Conservation (phyloP, 2,329 filamentous ascomycete genomes). For the Pseudogymnoascus sp. region DNA sequence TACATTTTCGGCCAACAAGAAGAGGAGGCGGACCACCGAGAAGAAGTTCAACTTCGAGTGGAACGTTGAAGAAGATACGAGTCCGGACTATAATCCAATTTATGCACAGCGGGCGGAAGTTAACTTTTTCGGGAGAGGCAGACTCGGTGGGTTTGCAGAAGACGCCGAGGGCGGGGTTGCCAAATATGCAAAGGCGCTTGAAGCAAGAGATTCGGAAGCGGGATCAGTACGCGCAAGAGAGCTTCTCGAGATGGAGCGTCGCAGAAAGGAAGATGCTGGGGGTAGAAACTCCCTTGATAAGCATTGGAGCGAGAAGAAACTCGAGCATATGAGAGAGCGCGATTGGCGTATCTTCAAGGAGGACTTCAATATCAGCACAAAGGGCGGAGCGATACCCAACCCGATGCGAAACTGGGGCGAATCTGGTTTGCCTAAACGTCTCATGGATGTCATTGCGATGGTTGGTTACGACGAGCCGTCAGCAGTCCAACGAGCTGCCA, state of each 20-base stretch:
- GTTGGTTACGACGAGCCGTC: conserved; percentile 91
- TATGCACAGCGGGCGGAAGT: conserved; percentile 62
- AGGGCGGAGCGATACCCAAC: conserved; percentile 84
- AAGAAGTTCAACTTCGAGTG: conserved; percentile 99
- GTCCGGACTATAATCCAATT: conserved; percentile 70
- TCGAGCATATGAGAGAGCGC: conserved; percentile 90
- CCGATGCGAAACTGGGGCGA: conserved; percentile 94
- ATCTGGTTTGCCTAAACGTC: conserved; percentile 65
- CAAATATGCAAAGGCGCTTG: conserved; percentile 60
- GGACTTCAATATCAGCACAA: conserved; percentile 93
- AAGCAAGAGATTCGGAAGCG: conserved; percentile 66
- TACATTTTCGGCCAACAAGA: conserved; percentile 92
- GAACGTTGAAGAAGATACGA: conserved; percentile 92
- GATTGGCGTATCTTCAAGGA: conserved; percentile 99
- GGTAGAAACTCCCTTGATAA: conserved; percentile 72
- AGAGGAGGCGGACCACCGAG: conserved; percentile 82
- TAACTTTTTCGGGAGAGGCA: conserved; percentile 62
- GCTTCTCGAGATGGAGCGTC: conserved; percentile 77
- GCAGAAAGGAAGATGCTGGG: conserved; percentile 63
- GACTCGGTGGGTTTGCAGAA: conserved; percentile 58
- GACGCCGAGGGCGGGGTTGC: conserved; percentile 47
- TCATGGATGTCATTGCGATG: conserved; percentile 73
- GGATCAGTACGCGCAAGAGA: conserved; percentile 69
- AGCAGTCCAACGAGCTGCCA: conserved; percentile 86
- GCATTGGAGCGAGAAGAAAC: conserved; percentile 90